A percentile compares a stretch with the other conserved stretches of the same genome.
These are phyloP conservation scores for Suillus spraguei DNA, from an alignment of 768 basidiomycete species.

Conservation along the genomic window DNA sequence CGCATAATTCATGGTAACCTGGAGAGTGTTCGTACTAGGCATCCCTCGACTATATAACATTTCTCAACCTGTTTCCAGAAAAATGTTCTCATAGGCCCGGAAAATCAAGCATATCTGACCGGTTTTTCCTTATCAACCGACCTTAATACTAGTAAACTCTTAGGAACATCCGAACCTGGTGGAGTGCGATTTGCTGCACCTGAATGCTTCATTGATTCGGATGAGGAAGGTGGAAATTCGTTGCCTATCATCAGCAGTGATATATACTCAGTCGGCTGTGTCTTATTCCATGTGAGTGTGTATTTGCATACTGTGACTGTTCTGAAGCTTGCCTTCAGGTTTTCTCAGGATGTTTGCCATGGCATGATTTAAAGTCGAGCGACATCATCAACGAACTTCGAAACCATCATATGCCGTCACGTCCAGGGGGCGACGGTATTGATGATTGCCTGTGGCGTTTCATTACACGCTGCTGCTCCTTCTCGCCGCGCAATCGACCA, in stretches of 20 bases:
- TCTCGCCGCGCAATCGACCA: background rate
- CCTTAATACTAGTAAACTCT: background rate
- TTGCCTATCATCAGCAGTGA: background rate
- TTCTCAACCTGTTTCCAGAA: background rate
- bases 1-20: background rate
- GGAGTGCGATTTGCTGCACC: constrained; percentile 5
- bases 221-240: background rate
- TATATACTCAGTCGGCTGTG: constrained; percentile 1
- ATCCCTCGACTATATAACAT: background rate
- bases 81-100: constrained; percentile 1
- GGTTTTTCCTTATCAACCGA: constrained; percentile 2
- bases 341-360: constrained; percentile 5
- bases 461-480: constrained; percentile 1
- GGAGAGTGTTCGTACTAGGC: background rate
- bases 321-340: background rate
- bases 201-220: background rate
- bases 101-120: constrained; percentile 2
- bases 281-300: constrained; percentile 6
- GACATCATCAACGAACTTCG: background rate
- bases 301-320: background rate
- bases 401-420: background rate
- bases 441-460: background rate
- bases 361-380: background rate
- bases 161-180: background rate
- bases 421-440: background rate